Conservation (phyloP, 441 rosid species). For the Pelargonium australe region DNA sequence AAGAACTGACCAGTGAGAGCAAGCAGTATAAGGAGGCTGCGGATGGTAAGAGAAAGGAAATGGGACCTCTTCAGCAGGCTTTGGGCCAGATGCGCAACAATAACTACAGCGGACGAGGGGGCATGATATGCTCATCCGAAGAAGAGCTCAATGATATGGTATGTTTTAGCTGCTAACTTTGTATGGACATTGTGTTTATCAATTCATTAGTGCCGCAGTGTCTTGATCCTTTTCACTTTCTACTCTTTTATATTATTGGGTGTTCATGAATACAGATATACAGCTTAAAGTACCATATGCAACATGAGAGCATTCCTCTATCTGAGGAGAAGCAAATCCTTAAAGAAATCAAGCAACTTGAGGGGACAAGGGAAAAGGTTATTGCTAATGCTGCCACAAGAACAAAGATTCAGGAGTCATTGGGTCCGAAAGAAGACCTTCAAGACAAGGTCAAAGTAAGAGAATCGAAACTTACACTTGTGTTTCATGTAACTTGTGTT, state of each 20-base stretch:
- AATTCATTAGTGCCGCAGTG: not conserved
- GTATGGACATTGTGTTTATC: not conserved
- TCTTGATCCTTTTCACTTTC: not conserved
- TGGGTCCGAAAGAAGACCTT: constrained; percentile 83
- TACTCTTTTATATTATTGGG: constrained; percentile 14
- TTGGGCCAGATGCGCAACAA: constrained; percentile 70
- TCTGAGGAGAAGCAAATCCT: constrained; percentile 90
- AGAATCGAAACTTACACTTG: not conserved
- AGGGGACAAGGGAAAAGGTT: constrained; percentile 91
- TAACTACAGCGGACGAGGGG: constrained; percentile 39
- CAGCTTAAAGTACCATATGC: constrained; percentile 72
- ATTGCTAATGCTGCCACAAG: constrained; percentile 72
- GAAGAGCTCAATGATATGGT: constrained; percentile 64
- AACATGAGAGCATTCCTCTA: constrained; percentile 87
- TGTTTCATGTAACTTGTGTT: not conserved
- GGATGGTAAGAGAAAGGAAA: constrained; percentile 67
- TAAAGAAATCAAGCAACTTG: constrained; percentile 82
- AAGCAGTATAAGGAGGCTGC: constrained; percentile 45
- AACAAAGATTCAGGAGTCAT: constrained; percentile 74
- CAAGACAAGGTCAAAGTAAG: constrained; percentile 96
- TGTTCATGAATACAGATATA: constrained; percentile 50
- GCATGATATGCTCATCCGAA: constrained; percentile 78
- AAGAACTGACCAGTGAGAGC: constrained; percentile 52
- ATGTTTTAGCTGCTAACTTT: not conserved
- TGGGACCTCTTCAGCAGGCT: constrained; percentile 87